Base-by-base conservation (phyloP, 108 stramenopile genomes). In the Pseudonitzschia pungens region DNA sequence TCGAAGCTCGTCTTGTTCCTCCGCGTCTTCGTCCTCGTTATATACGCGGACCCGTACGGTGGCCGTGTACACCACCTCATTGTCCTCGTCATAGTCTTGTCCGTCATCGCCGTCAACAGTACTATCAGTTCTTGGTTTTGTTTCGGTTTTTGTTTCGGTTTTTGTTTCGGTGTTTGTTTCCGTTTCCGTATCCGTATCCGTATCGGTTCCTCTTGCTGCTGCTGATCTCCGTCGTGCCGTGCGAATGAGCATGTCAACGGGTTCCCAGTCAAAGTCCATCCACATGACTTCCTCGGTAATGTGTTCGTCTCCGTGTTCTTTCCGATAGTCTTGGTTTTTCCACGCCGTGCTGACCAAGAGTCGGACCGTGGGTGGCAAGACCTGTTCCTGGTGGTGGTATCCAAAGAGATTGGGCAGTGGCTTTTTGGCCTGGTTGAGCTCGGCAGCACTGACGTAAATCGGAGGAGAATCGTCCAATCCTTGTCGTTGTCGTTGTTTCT, bases 1-100 rank as follows among this genome's bases (percentile, higher is more conserved):
- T 24, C 54, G 24, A 15, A 57, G 66, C 24, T 42, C 29, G 26
- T 72, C 72, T 43, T 68, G 40, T 43, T 66, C 77, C 16, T 55
- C 43, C 12, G 44, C 71, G 28, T 72, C 65, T 12, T 72, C 52
- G 42, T 26, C 77, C 81, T 48, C 70, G 62, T 28, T 63, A 67
- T 3, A 26, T 55, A n/a, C n/a, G 24, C 26, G 21, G 24, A 55
- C 54, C n/a, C 10, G 2, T 2, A 26, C 22, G 2, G 26, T 20
- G 12, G 31, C 60, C 36, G 60, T 62, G 36, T 62, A 62, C 36
- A 62, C 5, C 1, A 20, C 2, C 9, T 21, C 10, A 10, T 55
- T 22, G 54, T 10, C 16, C 2, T 26, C 54, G 24, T 12, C 9
- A 10, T 21, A 1, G 24, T 53, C 8, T 18, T 5, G 42, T 43